Evolutionary conservation across 2,329 filamentous ascomycete species (phyloP), one percentile per base, ranked within the genome.

Genomic region (Epichloe baconii): DNA sequence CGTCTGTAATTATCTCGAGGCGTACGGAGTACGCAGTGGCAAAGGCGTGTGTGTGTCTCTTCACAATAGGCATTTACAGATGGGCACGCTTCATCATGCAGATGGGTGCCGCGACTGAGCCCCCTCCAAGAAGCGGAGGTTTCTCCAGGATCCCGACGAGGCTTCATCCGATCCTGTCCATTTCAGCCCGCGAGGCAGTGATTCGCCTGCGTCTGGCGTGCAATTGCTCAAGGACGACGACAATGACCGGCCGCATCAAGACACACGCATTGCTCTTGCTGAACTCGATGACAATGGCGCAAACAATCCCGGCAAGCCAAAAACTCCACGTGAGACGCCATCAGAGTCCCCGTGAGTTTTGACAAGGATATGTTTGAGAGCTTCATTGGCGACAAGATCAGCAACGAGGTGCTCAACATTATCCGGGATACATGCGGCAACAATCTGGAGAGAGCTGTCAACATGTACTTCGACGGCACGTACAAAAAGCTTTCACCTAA

Each of bases 391-490:
- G 74, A 77, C 52, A 75, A 76, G 48, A 69, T 85, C 19, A 62
- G 69, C 6, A 53, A 68, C 0, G 70, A 78, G 23, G 65, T 72
- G 1, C 59, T 85, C 47, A 65, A 66, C 6, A 62, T 71, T 4
- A 72, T 86, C 19, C 71, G 71, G n/a, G 66, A 73, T 8, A 70
- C 72, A 43, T 83, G 80, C 50, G 74, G 74, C 23, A 68, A 77
- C 49, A 72, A 81, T 54, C 70, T 85, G 15, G 77, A 84, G 59
- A 71, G 73, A 54, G 82, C 82, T 6, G 76, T 84, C 52, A 83
- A 83, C 53, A 83, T 84, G 77, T 86, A 82, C 60, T 78, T 84
- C 54, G 82, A 86, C 55, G 81, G 80, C 19, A 84, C 81, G 4
- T 85, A 82, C 75, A 80, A 78, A 59, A 73, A 68, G 10, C 63